These are phyloP conservation scores for Pichia sp. DNA, from an alignment of 1,139 yeast genomes.

Conservation along the genomic window DNA sequence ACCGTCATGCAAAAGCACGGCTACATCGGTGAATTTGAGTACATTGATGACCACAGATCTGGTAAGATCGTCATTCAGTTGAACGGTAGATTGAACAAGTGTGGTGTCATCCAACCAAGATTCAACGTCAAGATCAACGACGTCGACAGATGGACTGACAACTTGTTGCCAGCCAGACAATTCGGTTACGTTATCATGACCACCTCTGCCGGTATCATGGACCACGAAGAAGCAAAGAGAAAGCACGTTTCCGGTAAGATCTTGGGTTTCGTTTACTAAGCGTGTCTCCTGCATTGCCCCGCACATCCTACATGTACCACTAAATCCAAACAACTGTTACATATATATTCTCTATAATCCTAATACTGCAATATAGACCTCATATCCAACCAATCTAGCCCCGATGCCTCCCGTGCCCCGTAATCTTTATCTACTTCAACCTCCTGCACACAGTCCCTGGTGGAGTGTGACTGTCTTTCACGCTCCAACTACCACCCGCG, in stretches of 20 bases:
- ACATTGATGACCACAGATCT: constrained; percentile 98
- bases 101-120: constrained; percentile 98
- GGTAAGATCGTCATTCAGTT: constrained; percentile 96
- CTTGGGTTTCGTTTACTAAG: constrained; percentile 66
- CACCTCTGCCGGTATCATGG: constrained; percentile 99
- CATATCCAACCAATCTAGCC: neutral
- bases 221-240: constrained; percentile 99
- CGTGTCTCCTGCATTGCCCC: neutral
- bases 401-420: neutral
- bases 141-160: constrained; percentile 96
- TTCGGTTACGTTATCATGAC: constrained; percentile 95
- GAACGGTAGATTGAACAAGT: constrained; percentile 97
- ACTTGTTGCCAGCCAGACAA: constrained; percentile 97
- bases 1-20: constrained; percentile 77
- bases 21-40: constrained; percentile 98
- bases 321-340: neutral
- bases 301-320: neutral
- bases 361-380: neutral
- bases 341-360: neutral
- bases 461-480: constrained; percentile 12
- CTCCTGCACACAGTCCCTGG: neutral
- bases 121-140: constrained; percentile 91
- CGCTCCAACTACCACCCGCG: constrained; percentile 5
- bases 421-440: neutral
- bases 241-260: constrained; percentile 99